Evolutionary conservation across 2,329 filamentous ascomycete genomes (phyloP), one percentile per base, ranked within the genome.

Genomic region (Colletotrichum plurivorum): DNA sequence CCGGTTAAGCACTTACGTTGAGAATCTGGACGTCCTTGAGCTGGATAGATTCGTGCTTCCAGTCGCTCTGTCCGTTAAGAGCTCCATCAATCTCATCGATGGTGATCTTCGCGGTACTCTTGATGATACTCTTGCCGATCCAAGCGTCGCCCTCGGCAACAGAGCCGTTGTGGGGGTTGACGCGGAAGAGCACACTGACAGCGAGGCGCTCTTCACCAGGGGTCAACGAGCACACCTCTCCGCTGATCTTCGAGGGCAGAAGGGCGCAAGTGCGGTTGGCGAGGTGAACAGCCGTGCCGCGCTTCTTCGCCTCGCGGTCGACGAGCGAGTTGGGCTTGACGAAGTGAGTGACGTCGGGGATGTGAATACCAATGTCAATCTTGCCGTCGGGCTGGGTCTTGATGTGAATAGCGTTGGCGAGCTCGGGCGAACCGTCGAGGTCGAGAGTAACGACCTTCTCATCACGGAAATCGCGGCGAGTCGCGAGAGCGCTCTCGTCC

Each of bases 231-330:
- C 95, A 97, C 58, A 98, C 87, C 73, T 98, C 95, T 18, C 90
- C 89, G 8, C 94, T 92, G 71, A 99, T 86, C 81, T 94, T 94
- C 1, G 93, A 87, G 15, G 96, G 96, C 45, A 99, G 89, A 87
- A 99, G 91, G 85, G 95, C 87, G 89, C 95, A 85, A 84, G 92
- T 84, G 43, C 94, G 91, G 84, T 97, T 96, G 83, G 97, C 92
- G 16, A 99, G 87, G 78, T 98, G 97, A 25, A 99, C 96, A 43
- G 94, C 95, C 66, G 95, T 98, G 70, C 95, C 95, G 73, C 96
- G 94, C 87, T 98, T 99, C 89, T 96, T 97, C 12, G 96, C 96
- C 82, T 99, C 96, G 54, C 96, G 92, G 77, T 99, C 96, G 58
- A 98, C 95, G 53, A 98, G 89, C 16, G 95, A 97, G 84, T 97